phyloP scores from a whole-genome alignment of 179 eudicot genomes.

The Beta corolliflora region DNA sequence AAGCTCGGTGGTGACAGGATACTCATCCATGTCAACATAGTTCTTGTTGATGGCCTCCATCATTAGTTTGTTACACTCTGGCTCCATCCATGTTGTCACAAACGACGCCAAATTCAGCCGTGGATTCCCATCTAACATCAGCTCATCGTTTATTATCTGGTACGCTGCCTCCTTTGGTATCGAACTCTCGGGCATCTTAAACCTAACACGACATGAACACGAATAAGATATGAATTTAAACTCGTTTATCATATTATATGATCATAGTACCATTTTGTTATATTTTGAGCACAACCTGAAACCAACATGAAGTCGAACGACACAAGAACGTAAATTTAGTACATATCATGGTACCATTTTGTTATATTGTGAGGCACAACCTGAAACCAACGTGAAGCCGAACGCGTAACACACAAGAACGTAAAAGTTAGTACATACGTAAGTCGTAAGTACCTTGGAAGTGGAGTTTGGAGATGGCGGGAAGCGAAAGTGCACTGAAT shows the following conservation, averaged over 20 bases:
- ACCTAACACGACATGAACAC: slow-evolving; percentile 24
- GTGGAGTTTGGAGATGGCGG: slow-evolving; percentile 26
- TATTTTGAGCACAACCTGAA: not conserved
- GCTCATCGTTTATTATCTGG: slow-evolving; percentile 49
- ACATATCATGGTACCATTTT: too few species aligned
- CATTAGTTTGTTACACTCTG: slow-evolving; percentile 47
- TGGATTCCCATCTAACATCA: slow-evolving; percentile 51
- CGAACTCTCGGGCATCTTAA: slow-evolving; percentile 32
- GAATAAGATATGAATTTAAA: not conserved
- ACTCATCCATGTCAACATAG: slow-evolving; percentile 56
- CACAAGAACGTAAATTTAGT: too few species aligned
- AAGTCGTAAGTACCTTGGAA: slow-evolving; percentile 29
- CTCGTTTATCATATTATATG: not conserved
- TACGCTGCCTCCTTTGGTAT: slow-evolving; percentile 51
- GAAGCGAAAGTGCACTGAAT: slow-evolving; percentile 28
- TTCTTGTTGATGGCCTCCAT: slow-evolving; percentile 51
- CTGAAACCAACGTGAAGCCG: too few species aligned
- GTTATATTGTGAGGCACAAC: too few species aligned
- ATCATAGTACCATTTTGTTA: not conserved
- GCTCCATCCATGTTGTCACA: slow-evolving; percentile 57
- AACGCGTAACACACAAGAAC: too few species aligned
- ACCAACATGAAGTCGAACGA: not conserved
- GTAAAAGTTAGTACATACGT: not conserved
- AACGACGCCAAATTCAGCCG: slow-evolving; percentile 45
- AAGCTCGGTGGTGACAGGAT: slow-evolving; percentile 52